Evolutionary conservation across 1,139 yeast genomes (phyloP).

Genomic region (Yamadazyma sp.): DNA sequence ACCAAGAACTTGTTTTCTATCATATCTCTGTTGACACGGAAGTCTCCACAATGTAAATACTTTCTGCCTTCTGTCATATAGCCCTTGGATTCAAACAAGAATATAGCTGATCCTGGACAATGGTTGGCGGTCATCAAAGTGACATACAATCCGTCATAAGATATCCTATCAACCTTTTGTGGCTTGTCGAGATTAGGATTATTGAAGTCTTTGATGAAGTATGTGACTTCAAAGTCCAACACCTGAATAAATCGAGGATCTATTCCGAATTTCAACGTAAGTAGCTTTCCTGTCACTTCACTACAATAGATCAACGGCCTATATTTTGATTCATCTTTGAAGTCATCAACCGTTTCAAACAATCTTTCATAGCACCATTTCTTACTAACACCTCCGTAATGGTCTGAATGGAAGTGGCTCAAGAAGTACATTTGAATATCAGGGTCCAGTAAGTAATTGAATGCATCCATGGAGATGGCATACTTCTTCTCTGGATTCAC

Average conservation of each 20-base stretch:
- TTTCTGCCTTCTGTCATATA: conserved; percentile 25
- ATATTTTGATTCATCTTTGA: conserved; percentile 42
- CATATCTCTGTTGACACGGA: conserved; percentile 62
- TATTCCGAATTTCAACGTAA: conserved; percentile 54
- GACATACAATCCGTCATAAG: conserved; percentile 52
- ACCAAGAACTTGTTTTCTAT: conserved; percentile 32
- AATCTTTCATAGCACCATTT: conserved; percentile 61
- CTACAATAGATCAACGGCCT: conserved; percentile 63
- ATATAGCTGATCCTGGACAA: conserved; percentile 92
- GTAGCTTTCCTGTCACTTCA: conserved; percentile 59
- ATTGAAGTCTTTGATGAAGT: conserved; percentile 21
- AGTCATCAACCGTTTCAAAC: conserved; percentile 29
- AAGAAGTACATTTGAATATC: conserved; percentile 54
- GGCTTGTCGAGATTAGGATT: conserved; percentile 18
- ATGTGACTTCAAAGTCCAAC: conserved; percentile 44
- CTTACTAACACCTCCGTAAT: conserved; percentile 81
- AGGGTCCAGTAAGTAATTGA: conserved; percentile 51
- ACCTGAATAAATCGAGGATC: conserved; percentile 50
- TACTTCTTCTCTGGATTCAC: conserved; percentile 17
- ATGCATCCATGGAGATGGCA: conserved; percentile 67
- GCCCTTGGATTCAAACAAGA: conserved; percentile 59
- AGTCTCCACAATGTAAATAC: conserved; percentile 88
- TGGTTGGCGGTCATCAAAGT: conserved; percentile 83
- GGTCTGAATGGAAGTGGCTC: conserved; percentile 91
- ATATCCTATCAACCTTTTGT: conserved; percentile 10